These are phyloP conservation scores for Candida succiphila DNA, from an alignment of 805 yeast genomes.

Conservation along the genomic window DNA sequence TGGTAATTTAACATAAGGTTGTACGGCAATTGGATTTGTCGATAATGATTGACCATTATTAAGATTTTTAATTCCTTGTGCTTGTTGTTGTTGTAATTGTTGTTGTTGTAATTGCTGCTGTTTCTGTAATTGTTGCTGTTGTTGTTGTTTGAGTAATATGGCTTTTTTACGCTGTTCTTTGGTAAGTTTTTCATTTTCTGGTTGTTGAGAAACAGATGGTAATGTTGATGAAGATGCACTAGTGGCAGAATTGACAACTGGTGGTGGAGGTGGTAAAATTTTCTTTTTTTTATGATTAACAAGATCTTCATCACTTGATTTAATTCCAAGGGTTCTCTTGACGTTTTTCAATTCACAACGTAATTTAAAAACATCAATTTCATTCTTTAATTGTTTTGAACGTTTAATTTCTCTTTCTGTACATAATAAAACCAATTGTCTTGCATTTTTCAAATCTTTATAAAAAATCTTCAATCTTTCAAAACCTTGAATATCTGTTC, in stretches of 20 bases:
- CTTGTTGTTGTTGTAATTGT: slow-evolving; percentile 7
- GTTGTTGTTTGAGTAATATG: slow-evolving; percentile 16
- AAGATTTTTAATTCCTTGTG: slow-evolving; percentile 2
- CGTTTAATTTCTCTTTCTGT: slow-evolving; percentile 67
- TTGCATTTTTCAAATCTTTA: slow-evolving; percentile 68
- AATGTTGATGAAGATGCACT: slow-evolving; percentile 1
- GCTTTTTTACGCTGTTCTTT: slow-evolving; percentile 9
- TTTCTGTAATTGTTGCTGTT: slow-evolving; percentile 1
- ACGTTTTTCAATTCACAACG: slow-evolving; percentile 63
- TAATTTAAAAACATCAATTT: slow-evolving; percentile 57
- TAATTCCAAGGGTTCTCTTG: slow-evolving; percentile 66
- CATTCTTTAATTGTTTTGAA: slow-evolving; percentile 50
- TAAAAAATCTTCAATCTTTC: slow-evolving; percentile 71
- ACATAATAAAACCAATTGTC: slow-evolving; percentile 55
- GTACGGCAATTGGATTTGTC: slow-evolving; percentile 32
- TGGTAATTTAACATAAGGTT: slow-evolving; percentile 80
- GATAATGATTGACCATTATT: slow-evolving; percentile 4
- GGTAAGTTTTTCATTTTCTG: neutral
- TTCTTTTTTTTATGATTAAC: slow-evolving; percentile 69
- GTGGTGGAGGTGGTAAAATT: slow-evolving; percentile 15
- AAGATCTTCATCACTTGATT: slow-evolving; percentile 79
- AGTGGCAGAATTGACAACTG: neutral
- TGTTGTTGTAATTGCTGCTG: slow-evolving; percentile 12
- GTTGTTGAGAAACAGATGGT: slow-evolving; percentile 1
- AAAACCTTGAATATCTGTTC: slow-evolving; percentile 85